Conservation (phyloP, 164 flowering plant genomes). For the Platanus orientalis region DNA sequence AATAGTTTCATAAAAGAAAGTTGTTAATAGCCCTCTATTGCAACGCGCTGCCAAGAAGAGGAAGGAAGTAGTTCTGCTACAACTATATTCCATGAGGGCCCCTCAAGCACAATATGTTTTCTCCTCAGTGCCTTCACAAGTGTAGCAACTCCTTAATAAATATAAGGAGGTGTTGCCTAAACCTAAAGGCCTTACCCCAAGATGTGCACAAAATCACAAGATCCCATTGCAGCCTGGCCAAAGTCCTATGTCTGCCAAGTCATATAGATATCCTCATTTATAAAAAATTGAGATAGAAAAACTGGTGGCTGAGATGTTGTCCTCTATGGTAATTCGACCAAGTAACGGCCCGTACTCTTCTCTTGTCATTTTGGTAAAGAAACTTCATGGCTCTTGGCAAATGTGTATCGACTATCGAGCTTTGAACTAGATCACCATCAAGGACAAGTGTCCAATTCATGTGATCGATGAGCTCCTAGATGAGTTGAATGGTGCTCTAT, state of each 20-base stretch:
- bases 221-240: neutral
- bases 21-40: too few species aligned
- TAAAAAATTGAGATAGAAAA: neutral
- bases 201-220: neutral
- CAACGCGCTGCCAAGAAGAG: too few species aligned
- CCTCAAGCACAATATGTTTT: too few species aligned
- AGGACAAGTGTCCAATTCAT: too few species aligned
- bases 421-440: neutral
- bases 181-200: neutral
- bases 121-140: neutral
- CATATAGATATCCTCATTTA: neutral
- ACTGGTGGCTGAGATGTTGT: neutral
- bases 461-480: too few species aligned
- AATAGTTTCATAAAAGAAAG: too few species aligned
- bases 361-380: neutral
- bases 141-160: neutral
- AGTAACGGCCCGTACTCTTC: neutral
- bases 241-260: neutral
- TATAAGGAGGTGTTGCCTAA: neutral
- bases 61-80: neutral
- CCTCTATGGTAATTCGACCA: neutral
- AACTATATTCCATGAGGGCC: too few species aligned
- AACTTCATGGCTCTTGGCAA: neutral
- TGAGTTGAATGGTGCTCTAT: too few species aligned
- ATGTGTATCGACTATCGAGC: neutral